Percentiles rank a stretch among this genome's conserved stretches.
These are phyloP conservation scores for Iberis pinnata DNA, from an alignment of 345 rosid genomes.

Conservation along the genomic window DNA sequence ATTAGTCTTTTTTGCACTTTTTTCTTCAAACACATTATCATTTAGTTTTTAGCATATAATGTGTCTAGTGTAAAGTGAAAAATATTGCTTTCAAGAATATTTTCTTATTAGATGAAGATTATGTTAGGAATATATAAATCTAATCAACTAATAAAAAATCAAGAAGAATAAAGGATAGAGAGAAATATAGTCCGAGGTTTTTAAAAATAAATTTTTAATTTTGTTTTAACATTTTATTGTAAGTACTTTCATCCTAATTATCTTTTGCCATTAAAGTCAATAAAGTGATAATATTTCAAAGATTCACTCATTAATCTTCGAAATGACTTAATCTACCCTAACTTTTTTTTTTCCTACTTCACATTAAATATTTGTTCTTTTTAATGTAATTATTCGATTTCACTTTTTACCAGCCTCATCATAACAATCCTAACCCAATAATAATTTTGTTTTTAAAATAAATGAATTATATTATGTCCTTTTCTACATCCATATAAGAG, in stretches of 20 bases:
- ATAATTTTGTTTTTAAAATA: no score
- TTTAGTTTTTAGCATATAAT: constrained; percentile 5
- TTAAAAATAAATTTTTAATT: no score
- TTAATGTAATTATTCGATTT: neutral
- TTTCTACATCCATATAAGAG: no score
- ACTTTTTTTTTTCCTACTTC: constrained; percentile 1
- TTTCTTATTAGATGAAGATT: constrained; percentile 6
- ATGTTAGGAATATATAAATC: constrained; percentile 13
- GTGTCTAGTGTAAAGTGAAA: constrained; percentile 3
- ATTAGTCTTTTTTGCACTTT: neutral
- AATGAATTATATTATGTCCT: no score
- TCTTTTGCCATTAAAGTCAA: constrained; percentile 11
- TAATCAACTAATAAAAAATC: constrained; percentile 15
- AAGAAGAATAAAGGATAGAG: constrained; percentile 21
- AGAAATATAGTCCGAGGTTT: constrained; percentile 24
- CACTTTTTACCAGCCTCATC: constrained; percentile 17
- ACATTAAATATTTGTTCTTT: constrained; percentile 1
- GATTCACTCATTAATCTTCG: constrained; percentile 15
- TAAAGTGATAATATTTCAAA: constrained; percentile 18
- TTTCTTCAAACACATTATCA: neutral
- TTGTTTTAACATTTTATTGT: neutral
- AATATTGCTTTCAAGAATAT: constrained; percentile 21
- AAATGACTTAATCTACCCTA: constrained; percentile 18
- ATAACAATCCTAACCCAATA: no score
- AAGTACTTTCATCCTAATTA: constrained; percentile 26